phyloP scores from a whole-genome alignment of 495 filamentous ascomycete species.

The Daldinia grandis region DNA sequence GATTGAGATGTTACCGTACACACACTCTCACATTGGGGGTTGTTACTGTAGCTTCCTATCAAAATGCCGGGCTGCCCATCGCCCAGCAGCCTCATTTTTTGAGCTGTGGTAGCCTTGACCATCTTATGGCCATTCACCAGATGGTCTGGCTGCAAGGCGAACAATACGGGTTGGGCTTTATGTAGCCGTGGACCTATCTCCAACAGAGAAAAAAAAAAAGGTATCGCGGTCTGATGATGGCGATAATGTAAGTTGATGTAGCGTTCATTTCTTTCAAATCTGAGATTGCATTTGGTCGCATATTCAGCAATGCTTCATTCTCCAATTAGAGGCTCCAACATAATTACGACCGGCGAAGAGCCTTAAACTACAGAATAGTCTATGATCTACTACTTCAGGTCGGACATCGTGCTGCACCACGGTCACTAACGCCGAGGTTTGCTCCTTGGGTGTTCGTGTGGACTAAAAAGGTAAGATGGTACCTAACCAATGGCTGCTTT shows the following conservation, averaged over 20 bases:
- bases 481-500: constrained; percentile 32
- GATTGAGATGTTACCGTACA: constrained; percentile 41
- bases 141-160: constrained; percentile 27
- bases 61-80: constrained; percentile 32
- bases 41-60: constrained; percentile 31
- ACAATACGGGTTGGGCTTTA: constrained; percentile 14
- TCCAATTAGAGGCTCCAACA: constrained; percentile 13
- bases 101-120: constrained; percentile 39
- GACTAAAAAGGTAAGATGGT: constrained; percentile 18
- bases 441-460: constrained; percentile 10
- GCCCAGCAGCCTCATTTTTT: constrained; percentile 41
- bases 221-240: constrained; percentile 13
- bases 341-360: neutral
- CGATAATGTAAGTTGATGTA: constrained; percentile 15
- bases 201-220: constrained; percentile 11
- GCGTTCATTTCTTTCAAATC: constrained; percentile 22
- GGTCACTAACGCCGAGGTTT: constrained; percentile 33
- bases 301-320: constrained; percentile 22
- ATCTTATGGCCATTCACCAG: constrained; percentile 25
- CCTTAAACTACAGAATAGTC: neutral
- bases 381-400: constrained; percentile 25
- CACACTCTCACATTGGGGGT: constrained; percentile 35
- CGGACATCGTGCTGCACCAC: constrained; percentile 18
- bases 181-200: constrained; percentile 16
- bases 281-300: constrained; percentile 19